A percentile compares a stretch with the other conserved stretches of the same genome.
phyloP scores from a whole-genome alignment of 2,329 filamentous ascomycete genomes.

The Fusarium sp. region DNA sequence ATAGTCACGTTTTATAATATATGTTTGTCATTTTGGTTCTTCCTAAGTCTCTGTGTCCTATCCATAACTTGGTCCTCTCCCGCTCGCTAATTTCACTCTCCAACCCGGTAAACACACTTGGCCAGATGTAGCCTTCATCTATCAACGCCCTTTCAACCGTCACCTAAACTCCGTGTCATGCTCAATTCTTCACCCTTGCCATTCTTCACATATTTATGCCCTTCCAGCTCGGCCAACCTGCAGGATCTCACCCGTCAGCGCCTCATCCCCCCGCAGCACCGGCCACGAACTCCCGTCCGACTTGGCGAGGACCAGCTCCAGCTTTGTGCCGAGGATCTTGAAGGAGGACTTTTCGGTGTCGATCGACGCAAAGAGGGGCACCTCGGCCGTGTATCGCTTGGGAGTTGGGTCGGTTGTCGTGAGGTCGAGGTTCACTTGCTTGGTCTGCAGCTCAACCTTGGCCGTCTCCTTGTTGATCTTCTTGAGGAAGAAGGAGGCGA shows the following conservation, averaged over 20 bases:
- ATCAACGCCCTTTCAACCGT: slow-evolving; percentile 30
- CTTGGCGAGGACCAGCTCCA: slow-evolving; percentile 81
- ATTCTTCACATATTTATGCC: slow-evolving; percentile 54
- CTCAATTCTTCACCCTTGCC: slow-evolving; percentile 12
- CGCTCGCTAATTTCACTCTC: slow-evolving; percentile 15
- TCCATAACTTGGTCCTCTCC: background rate
- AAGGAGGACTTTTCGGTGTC: slow-evolving; percentile 80
- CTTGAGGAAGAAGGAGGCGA: slow-evolving; percentile 94
- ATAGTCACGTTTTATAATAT: background rate
- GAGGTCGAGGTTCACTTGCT: slow-evolving; percentile 80
- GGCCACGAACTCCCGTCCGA: slow-evolving; percentile 86
- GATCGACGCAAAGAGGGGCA: slow-evolving; percentile 83
- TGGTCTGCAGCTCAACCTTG: slow-evolving; percentile 75
- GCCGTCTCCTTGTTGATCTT: slow-evolving; percentile 90
- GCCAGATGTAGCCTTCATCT: slow-evolving; percentile 7
- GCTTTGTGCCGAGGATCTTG: slow-evolving; percentile 89
- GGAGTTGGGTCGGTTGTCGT: slow-evolving; percentile 81
- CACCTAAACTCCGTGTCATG: slow-evolving; percentile 34
- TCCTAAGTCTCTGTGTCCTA: background rate
- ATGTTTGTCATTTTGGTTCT: slow-evolving; percentile 1
- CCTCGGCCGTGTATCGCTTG: slow-evolving; percentile 81
- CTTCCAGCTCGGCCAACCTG: slow-evolving; percentile 86
- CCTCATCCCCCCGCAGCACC: slow-evolving; percentile 83
- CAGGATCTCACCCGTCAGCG: slow-evolving; percentile 79
- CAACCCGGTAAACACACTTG: background rate